phyloP scores from a whole-genome alignment of 2,329 filamentous ascomycete genomes.

The Tolypocladium inflatum region DNA sequence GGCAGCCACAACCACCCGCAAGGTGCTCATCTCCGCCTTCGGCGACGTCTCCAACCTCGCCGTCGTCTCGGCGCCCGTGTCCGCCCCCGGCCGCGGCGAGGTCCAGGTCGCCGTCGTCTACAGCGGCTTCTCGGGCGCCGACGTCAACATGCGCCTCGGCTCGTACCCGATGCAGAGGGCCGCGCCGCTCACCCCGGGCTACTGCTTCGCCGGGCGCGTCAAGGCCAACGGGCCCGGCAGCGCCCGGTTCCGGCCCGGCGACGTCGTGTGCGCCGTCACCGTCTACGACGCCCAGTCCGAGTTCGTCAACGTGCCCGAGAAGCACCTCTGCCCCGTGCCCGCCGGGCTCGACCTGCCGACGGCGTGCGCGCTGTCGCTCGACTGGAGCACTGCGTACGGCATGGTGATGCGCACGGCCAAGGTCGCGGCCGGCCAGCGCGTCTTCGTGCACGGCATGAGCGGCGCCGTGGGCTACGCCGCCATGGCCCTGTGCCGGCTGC shows the following conservation, averaged over 20 bases:
- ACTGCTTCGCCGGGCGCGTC: slow-evolving; percentile 35
- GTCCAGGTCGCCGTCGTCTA: slow-evolving; percentile 38
- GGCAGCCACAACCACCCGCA: slow-evolving; percentile 24
- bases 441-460: slow-evolving; percentile 41
- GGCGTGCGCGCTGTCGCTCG: slow-evolving; percentile 29
- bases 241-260: slow-evolving; percentile 19
- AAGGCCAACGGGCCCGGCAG: slow-evolving; percentile 23
- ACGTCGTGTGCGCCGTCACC: slow-evolving; percentile 24
- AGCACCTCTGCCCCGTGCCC: slow-evolving; percentile 33
- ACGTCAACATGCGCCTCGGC: slow-evolving; percentile 40
- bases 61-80: slow-evolving; percentile 22
- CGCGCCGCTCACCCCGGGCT: slow-evolving; percentile 38
- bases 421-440: slow-evolving; percentile 31
- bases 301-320: slow-evolving; percentile 35
- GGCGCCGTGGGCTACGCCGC: slow-evolving; percentile 37
- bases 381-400: slow-evolving; percentile 34
- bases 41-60: slow-evolving; percentile 28
- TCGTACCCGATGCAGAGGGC: slow-evolving; percentile 34
- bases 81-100: slow-evolving; percentile 29
- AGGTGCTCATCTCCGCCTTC: slow-evolving; percentile 32
- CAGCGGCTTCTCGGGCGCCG: slow-evolving; percentile 35
- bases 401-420: slow-evolving; percentile 27
- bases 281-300: slow-evolving; percentile 33
- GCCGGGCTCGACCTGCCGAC: slow-evolving; percentile 28
- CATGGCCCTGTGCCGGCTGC: slow-evolving; percentile 28